Percentiles rank a stretch among this genome's conserved stretches.
phyloP scores from a whole-genome alignment of 192 early-diverging fungal genomes.

The Coemansia sp. region DNA sequence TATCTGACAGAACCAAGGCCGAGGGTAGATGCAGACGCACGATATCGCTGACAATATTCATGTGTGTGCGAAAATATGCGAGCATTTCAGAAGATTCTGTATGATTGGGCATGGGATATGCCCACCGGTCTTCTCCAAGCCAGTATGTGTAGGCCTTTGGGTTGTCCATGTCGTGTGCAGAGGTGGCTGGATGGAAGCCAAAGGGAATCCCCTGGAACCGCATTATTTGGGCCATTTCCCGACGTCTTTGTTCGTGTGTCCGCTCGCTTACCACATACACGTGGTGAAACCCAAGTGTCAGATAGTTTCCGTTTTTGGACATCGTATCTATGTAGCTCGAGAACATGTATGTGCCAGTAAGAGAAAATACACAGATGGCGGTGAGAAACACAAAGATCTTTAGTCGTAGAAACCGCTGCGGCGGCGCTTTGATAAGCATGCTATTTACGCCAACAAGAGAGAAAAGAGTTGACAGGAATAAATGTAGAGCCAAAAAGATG shows the following conservation, averaged over 20 bases:
- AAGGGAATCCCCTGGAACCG: constrained; percentile 31
- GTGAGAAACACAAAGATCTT: constrained; percentile 23
- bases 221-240: constrained; percentile 18
- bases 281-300: constrained; percentile 30
- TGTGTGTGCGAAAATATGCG: constrained; percentile 28
- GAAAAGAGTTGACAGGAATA: not conserved
- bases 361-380: not conserved
- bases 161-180: constrained; percentile 24
- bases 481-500: not conserved
- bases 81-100: constrained; percentile 14
- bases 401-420: constrained; percentile 15
- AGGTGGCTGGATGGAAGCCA: constrained; percentile 28
- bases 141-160: constrained; percentile 21
- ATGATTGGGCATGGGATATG: constrained; percentile 5
- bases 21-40: constrained; percentile 20
- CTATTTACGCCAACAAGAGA: too few species aligned
- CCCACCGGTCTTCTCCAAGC: constrained; percentile 33
- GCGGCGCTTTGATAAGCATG: constrained; percentile 17
- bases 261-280: constrained; percentile 27
- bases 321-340: constrained; percentile 30
- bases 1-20: constrained; percentile 26
- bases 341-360: constrained; percentile 37
- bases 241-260: constrained; percentile 9
- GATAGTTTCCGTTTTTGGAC: constrained; percentile 14
- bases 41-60: constrained; percentile 37